Evolutionary conservation across 805 yeast genomes (phyloP).

Genomic region (Sungouiella blattae): DNA sequence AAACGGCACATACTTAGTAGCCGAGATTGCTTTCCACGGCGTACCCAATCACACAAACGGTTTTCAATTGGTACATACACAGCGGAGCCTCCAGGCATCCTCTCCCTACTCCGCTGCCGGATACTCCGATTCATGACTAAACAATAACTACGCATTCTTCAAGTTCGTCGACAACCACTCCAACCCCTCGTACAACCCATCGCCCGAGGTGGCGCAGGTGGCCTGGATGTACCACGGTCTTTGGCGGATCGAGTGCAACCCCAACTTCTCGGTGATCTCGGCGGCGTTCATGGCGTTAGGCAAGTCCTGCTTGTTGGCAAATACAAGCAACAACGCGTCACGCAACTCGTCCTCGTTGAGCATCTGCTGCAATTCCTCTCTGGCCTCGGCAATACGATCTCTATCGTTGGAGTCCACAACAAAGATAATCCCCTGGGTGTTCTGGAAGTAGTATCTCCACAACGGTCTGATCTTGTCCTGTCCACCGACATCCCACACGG

Average conservation of each 20-base stretch:
- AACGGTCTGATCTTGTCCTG: slow-evolving; percentile 6
- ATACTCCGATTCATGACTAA: no score
- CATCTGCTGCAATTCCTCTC: slow-evolving; percentile 6
- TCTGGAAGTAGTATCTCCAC: slow-evolving; percentile 8
- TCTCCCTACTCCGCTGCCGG: no score
- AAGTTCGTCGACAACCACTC: slow-evolving; percentile 94
- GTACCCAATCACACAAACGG: no score
- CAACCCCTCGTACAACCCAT: slow-evolving; percentile 71
- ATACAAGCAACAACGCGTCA: slow-evolving; percentile 7
- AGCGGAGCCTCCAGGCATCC: no score
- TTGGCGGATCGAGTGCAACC: slow-evolving; percentile 6
- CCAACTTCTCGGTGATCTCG: slow-evolving; percentile 7
- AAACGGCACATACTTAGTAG: no score
- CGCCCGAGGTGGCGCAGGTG: slow-evolving; percentile 6
- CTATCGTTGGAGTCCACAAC: slow-evolving; percentile 6
- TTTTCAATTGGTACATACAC: no score
- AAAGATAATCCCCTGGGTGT: slow-evolving; percentile 6
- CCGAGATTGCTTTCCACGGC: no score
- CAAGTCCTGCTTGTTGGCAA: slow-evolving; percentile 8
- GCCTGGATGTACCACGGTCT: slow-evolving; percentile 8
- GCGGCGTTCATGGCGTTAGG: slow-evolving; percentile 8
- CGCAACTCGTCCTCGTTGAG: slow-evolving; percentile 8
- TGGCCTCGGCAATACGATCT: slow-evolving; percentile 6
- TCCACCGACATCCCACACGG: slow-evolving; percentile 9
- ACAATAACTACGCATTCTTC: slow-evolving; percentile 44